Base-by-base conservation (phyloP, 2,329 filamentous ascomycete genomes). In the Cercospora sojina region DNA sequence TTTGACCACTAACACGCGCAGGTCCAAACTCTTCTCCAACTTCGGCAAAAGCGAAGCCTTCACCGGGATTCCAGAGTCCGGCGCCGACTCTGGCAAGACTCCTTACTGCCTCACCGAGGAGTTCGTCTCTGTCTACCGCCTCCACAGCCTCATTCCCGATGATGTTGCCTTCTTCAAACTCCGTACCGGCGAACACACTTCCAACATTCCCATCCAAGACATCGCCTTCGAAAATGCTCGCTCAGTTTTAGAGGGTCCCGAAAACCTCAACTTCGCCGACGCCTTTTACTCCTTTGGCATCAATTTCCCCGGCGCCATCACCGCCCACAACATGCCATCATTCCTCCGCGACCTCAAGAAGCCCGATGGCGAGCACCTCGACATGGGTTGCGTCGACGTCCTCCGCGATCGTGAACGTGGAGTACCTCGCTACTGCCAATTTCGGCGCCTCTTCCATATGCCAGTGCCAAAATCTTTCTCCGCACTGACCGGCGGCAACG, bases 281-380 rank as follows among this genome's bases (percentile, higher is more conserved):
- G 73, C 72, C 3, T 80, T 80, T 64, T 83, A 83, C 72, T 80
- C 79, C 25, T 83, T 83, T 65, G 81, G 82, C 27, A 80, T 83
- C 72, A 82, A 82, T 72, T 80, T 81, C 66, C 81, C 81, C 0
- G 82, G 82, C 57, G 81, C 82, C 7, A 80, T 83, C 59, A 82
- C 79, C 1, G 71, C 76, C 55, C 76, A 79, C 59, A 80, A 80
- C 59, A 79, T 76, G 55, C 79, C 80, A 0, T 68, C 76, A 59
- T 80, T 83, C 71, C 72, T 83, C 9, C 78, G 80, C 23, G 73
- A 79, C 57, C 72, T 83, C 1, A 69, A 73, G 16, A 79, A 77
- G 1, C 81, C 82, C 0, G 80, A 83, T 60, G 79, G 79, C 20
- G 73, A 77, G 8, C 76, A 76, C 23, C 74, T 79, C 9, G 81